Evolutionary conservation across 202 grass and related monocot species (phyloP), one percentile per base, ranked within the genome.

Genomic region (Zizania palustris): DNA sequence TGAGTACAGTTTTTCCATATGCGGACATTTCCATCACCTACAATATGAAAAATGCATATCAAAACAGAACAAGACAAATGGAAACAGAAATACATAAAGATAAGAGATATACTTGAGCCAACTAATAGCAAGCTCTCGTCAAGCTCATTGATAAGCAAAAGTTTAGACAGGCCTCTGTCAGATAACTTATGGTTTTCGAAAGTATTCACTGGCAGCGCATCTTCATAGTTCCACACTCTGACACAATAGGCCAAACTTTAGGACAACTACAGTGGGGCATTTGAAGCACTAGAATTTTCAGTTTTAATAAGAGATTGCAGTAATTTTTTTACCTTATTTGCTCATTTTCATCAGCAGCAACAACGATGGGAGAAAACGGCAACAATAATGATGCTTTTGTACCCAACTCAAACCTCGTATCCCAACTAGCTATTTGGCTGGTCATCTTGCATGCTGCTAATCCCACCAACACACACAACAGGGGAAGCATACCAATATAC

Each of bases 201-300:
- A 90, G 75, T 85, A n/a, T 99, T 99, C 78, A 99, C 80, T 36
- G 51, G 75, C 65, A 85, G 42, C 9, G 80, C 89, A 66, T 99
- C 90, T 1, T 93, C 90, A 67, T 99, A 99, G 76, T 99, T 96
- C 85, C 90, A 99, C 70, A 99, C 92, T 60, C 96, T 99, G 90
- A 46, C 19, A 88, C 71, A 37, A 53, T 64, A 74, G 42, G 75
- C 13, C 74, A 22, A 82, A 78, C 41, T 75, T 81, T 69, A 76
- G 42, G 18, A 45, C 63, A 71, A 68, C n/a, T 78, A 10, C 11
- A 82, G 5, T 19, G 53, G 42, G 50, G 14, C 41, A 82, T 69
- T 48, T 77, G 3, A 64, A 48, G 73, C 11, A 74, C 62, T 45
- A 63, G 1, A 21, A 71, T 33, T 56, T 45, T 69, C 15, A 44